Base-by-base conservation (phyloP, 2,329 filamentous ascomycete genomes). In the Penicillium sp. region DNA sequence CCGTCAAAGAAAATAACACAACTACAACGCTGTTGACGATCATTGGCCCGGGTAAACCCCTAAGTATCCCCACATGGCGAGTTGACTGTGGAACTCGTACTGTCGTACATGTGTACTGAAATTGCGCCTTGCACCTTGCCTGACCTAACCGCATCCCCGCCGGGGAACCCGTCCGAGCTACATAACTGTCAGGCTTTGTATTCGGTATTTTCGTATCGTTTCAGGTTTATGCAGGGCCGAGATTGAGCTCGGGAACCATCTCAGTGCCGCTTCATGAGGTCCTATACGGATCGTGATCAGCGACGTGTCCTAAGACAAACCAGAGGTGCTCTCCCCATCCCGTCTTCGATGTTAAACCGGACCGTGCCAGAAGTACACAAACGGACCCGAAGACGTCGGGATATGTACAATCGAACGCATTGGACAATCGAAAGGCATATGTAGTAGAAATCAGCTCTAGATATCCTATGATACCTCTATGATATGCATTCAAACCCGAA, bases 121-220 rank as follows among this genome's bases (percentile, higher is more conserved):
- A 16, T 18, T 34, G 47, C 28, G 16, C 14, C 31, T 46, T 30
- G 29, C 29, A 40, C 47, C 47, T 50, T 50, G 36, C 47, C 4
- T 50, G 11, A 29, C 11, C 29, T 18, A 29, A 50, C 46, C 25
- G 40, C 29, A 30, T 33, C 37, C 35, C 34, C 41, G 16, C 13
- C 44, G 35, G 47, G 36, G 29, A 36, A 39, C 30, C 30, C 47
- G 22, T 14, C 28, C 30, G 29, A 41, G 31, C 18, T 18, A 8
- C n/a, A n/a, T n/a, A n/a, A n/a, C 27, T 37, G 27, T 18, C 4
- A 3, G n/a, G 28, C 22, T 29, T 35, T 16, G 28, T 31, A n/a
- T 9, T 11, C 40, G 10, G 39, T 43, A 46, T 29, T 16, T 36
- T 40, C 40, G 36, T 27, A 16, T 35, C 3, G 18, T 40, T 41